phyloP scores from a whole-genome alignment of 139 green algal genomes.

The Chlorella ohadii region DNA sequence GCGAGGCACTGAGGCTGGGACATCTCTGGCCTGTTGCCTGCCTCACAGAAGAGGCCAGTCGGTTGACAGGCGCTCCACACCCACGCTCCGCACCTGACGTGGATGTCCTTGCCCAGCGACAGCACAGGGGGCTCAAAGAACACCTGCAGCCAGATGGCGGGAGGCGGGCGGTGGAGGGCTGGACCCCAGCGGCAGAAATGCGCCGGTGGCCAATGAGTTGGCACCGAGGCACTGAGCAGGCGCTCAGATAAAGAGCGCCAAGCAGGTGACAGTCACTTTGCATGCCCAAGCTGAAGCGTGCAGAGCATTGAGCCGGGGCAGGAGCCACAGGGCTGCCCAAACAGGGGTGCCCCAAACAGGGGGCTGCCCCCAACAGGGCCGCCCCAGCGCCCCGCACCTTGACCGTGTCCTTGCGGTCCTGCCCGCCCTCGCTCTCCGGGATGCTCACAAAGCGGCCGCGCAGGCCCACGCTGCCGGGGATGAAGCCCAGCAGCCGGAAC shows the following conservation, averaged over 20 bases:
- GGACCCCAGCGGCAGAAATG: too few species aligned
- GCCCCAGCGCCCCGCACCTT: constrained; percentile 52
- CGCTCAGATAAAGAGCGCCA: too few species aligned
- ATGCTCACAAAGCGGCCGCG: constrained; percentile 61
- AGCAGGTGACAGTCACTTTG: too few species aligned
- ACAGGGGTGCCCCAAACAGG: too few species aligned
- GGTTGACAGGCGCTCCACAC: too few species aligned
- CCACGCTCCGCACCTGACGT: constrained; percentile 41
- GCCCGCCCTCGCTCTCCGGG: constrained; percentile 39
- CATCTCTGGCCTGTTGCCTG: too few species aligned
- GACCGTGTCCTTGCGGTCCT: constrained; percentile 62
- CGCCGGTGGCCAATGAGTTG: too few species aligned
- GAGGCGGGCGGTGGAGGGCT: not conserved
- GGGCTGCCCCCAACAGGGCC: not conserved
- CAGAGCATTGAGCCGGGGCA: not conserved
- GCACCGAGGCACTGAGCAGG: too few species aligned
- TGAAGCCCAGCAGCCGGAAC: constrained; percentile 63
- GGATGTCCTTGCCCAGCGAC: constrained; percentile 47
- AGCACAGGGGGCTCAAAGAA: constrained; percentile 77
- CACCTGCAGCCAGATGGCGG: constrained; percentile 39
- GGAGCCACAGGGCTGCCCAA: not conserved
- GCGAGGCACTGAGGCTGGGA: too few species aligned
- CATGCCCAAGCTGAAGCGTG: not conserved
- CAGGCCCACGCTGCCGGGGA: constrained; percentile 71
- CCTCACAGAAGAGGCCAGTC: too few species aligned